Percentiles rank a stretch among this genome's conserved stretches.
Conservation (phyloP, 352 stramenopile species). For the Lagenidium giganteum region DNA sequence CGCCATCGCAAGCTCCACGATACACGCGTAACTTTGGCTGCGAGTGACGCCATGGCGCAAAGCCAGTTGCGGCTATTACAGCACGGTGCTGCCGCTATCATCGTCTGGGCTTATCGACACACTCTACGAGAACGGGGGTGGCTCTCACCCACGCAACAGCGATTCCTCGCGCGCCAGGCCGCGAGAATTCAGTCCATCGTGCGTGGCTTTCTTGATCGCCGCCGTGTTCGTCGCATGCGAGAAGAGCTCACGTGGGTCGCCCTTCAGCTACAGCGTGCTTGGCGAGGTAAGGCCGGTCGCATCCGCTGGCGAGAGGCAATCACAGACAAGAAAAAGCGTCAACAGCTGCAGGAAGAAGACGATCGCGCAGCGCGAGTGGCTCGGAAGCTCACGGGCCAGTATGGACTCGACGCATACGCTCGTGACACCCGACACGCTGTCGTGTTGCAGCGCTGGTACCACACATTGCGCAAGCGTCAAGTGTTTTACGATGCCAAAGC, state of each 20-base stretch:
- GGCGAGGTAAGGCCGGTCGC: conserved; percentile 50
- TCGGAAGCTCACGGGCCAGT: conserved; percentile 53
- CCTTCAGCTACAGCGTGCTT: conserved; percentile 44
- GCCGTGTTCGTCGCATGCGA: conserved; percentile 25
- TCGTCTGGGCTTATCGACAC: conserved; percentile 41
- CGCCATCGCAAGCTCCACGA: conserved; percentile 24
- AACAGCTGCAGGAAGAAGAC: conserved; percentile 45
- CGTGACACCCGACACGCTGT: conserved; percentile 26
- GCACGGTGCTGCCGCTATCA: conserved; percentile 38
- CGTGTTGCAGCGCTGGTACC: conserved; percentile 62
- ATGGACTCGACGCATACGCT: conserved; percentile 40
- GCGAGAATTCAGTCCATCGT: conserved; percentile 53
- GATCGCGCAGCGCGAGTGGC: conserved; percentile 56
- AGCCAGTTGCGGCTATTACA: conserved; percentile 37
- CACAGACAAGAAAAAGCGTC: conserved; percentile 29
- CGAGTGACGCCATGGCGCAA: conserved; percentile 1
- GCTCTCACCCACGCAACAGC: conserved; percentile 44
- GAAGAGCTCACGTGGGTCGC: conserved; percentile 25
- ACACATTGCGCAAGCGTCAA: conserved; percentile 49
- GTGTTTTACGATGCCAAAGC: conserved; percentile 39
- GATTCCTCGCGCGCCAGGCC: conserved; percentile 31
- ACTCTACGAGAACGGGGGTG: conserved; percentile 50
- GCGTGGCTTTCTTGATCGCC: conserved; percentile 39
- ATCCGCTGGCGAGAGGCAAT: conserved; percentile 54
- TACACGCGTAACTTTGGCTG: conserved; percentile 27